Conservation (phyloP, 2,329 filamentous ascomycete genomes). For the Sclerotinia subarctica region DNA sequence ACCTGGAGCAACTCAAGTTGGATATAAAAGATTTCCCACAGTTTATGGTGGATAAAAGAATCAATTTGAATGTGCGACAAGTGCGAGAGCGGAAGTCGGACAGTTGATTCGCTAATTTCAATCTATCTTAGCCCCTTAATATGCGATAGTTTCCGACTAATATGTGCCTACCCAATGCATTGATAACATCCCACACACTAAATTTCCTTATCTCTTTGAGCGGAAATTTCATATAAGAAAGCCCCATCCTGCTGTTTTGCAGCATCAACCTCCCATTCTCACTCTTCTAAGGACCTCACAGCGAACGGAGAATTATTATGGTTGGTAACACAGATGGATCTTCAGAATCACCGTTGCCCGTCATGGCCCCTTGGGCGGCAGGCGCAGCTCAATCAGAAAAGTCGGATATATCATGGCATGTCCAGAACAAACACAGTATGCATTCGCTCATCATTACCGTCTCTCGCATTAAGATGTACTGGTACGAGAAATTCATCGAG, state of each 20-base stretch:
- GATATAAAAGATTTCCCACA: conserved; percentile 61
- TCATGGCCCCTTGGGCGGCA: not conserved
- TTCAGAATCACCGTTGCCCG: not conserved
- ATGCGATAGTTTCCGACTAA: conserved; percentile 11
- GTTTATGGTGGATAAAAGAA: conserved; percentile 84
- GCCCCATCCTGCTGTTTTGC: not conserved
- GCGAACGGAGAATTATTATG: not conserved
- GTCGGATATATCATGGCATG: not conserved
- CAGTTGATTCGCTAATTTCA: not conserved
- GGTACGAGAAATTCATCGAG: not conserved
- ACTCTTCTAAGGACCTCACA: not conserved
- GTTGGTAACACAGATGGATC: conserved; percentile 2
- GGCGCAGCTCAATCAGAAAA: not conserved
- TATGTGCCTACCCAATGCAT: not conserved
- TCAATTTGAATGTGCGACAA: conserved; percentile 91
- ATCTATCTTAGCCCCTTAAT: not conserved
- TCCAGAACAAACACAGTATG: conserved; percentile 4
- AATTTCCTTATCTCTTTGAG: conserved; percentile 3
- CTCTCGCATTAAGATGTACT: conserved; percentile 7
- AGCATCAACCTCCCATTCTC: not conserved
- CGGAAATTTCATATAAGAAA: not conserved
- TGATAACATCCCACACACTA: not conserved
- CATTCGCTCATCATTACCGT: not conserved
- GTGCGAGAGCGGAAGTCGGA: conserved; percentile 54
- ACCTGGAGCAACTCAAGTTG: conserved; percentile 71